A percentile compares a stretch with the other conserved stretches of the same genome.
phyloP scores from a whole-genome alignment of 345 rosid species.

The Clausena lansium region DNA sequence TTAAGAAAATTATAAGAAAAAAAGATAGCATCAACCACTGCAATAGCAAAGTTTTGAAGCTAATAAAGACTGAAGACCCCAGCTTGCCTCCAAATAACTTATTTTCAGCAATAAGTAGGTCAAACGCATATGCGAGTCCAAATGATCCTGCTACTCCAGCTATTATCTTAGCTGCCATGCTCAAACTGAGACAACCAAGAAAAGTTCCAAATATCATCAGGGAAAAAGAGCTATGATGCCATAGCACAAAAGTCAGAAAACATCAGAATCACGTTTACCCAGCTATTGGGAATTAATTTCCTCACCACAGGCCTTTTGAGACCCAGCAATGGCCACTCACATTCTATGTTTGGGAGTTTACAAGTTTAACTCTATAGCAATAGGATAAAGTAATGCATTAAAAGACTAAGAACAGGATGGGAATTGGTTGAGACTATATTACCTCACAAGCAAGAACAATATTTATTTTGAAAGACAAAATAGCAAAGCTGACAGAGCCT shows the following conservation, averaged over 20 bases:
- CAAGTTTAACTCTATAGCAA: neutral
- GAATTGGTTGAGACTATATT: neutral
- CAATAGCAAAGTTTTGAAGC: neutral
- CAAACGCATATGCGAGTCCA: slow-evolving; percentile 59
- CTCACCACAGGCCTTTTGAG: neutral
- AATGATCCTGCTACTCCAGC: slow-evolving; percentile 57
- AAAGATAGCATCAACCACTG: neutral
- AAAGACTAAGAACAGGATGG: neutral
- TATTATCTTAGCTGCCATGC: slow-evolving; percentile 57
- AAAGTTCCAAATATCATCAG: neutral
- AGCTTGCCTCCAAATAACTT: slow-evolving; percentile 84
- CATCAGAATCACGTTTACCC: neutral
- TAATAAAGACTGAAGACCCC: neutral
- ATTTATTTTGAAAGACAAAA: neutral
- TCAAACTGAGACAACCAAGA: slow-evolving; percentile 26
- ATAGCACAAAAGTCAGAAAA: neutral
- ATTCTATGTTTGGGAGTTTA: neutral
- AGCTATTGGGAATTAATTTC: neutral
- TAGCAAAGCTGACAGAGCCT: neutral
- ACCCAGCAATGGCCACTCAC: neutral
- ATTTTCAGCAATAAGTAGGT: slow-evolving; percentile 49
- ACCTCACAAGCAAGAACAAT: neutral
- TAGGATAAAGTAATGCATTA: neutral
- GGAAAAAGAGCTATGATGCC: neutral
- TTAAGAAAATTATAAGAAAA: neutral